These are phyloP conservation scores for Hericium coralloides DNA, from an alignment of 768 basidiomycete species.

Conservation along the genomic window DNA sequence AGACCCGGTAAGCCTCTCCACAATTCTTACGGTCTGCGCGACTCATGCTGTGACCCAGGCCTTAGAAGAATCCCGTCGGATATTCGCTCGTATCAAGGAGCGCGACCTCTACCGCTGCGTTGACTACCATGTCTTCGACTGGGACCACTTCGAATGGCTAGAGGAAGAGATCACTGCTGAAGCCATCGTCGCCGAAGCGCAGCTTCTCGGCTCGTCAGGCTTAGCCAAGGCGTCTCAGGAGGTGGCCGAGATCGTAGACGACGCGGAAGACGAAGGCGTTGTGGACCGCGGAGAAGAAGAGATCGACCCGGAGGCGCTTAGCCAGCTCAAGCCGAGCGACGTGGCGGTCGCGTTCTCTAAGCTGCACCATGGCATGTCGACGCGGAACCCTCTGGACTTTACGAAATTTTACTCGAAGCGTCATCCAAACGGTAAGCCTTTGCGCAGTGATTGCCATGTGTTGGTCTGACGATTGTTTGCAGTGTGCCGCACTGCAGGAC, in stretches of 20 bases:
- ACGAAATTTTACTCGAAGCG: conserved; percentile 71
- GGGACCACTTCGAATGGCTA: conserved; percentile 21
- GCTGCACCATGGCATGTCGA: conserved; percentile 76
- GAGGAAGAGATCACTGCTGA: conserved; percentile 26
- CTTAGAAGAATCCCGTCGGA: conserved; percentile 45
- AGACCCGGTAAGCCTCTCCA: conserved; percentile 32
- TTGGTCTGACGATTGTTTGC: neutral
- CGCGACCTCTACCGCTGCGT: conserved; percentile 67
- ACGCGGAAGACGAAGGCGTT: neutral
- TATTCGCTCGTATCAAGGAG: conserved; percentile 50
- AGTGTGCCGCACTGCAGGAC: conserved; percentile 38
- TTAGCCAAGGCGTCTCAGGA: neutral
- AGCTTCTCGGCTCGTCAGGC: conserved; percentile 1
- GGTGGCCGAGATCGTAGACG: neutral
- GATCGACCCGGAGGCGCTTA: conserved; percentile 18
- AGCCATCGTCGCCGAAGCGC: conserved; percentile 24
- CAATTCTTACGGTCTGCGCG: neutral
- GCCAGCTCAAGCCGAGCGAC: conserved; percentile 34
- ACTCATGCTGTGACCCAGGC: conserved; percentile 31
- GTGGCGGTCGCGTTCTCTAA: conserved; percentile 53
- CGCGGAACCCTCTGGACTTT: conserved; percentile 55
- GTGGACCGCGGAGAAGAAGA: conserved; percentile 6
- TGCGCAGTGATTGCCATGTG: neutral
- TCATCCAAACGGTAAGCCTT: conserved; percentile 39
- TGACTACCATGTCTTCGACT: conserved; percentile 48